These are phyloP conservation scores for Rubroshorea leprosula DNA, from an alignment of 345 rosid genomes.

Conservation along the genomic window DNA sequence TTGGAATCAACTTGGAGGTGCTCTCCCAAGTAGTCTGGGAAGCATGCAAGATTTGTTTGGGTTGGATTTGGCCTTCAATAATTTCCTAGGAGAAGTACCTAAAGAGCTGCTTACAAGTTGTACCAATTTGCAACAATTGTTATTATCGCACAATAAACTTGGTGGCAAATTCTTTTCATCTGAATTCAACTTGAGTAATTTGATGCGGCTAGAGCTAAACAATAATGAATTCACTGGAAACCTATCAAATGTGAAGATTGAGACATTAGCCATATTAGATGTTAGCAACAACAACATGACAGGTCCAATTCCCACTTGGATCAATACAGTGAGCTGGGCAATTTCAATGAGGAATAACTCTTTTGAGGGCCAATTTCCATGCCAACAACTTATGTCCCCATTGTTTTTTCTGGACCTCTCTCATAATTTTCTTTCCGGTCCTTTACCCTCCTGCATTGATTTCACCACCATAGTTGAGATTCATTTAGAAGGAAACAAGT, in stretches of 20 bases:
- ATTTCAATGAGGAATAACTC: neutral
- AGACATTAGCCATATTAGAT: too few species aligned
- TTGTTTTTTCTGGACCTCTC: too few species aligned
- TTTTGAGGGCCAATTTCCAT: neutral
- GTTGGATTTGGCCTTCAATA: neutral
- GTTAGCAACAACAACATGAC: too few species aligned
- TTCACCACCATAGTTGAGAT: too few species aligned
- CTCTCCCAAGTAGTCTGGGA: neutral
- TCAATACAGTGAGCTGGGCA: neutral
- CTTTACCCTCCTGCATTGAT: too few species aligned
- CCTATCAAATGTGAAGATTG: too few species aligned
- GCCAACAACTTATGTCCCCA: too few species aligned
- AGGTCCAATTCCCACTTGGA: neutral
- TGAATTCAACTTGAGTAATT: neutral
- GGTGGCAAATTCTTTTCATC: neutral
- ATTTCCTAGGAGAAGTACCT: neutral
- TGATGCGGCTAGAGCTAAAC: neutral
- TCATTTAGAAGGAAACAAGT: too few species aligned
- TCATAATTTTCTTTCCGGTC: too few species aligned
- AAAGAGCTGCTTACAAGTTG: neutral
- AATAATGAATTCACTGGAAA: too few species aligned
- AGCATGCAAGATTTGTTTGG: neutral
- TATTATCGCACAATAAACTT: neutral
- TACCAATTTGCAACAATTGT: neutral
- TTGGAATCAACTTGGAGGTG: neutral